Conservation (phyloP, 2,329 filamentous ascomycete species). For the Parafenestella ontariensis region DNA sequence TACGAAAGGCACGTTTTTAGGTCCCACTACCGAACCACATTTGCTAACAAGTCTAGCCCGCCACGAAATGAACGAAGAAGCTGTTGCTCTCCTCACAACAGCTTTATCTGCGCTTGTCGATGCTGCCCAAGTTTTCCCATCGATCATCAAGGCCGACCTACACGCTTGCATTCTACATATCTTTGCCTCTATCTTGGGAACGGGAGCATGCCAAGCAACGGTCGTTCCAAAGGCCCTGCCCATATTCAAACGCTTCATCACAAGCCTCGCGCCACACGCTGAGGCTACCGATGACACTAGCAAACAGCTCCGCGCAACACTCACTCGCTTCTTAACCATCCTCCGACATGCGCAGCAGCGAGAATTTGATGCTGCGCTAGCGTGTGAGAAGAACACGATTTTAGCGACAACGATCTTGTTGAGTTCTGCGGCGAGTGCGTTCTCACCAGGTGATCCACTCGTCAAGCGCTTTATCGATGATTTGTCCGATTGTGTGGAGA, state of each 20-base stretch:
- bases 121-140: conserved; percentile 92
- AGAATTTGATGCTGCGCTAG: conserved; percentile 76
- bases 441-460: conserved; percentile 77
- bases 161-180: conserved; percentile 98
- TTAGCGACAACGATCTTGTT: conserved; percentile 88
- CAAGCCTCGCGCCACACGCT: conserved; percentile 66
- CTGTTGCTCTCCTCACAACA: conserved; percentile 77
- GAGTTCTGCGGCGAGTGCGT: conserved; percentile 76
- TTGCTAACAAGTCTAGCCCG: conserved; percentile 62
- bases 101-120: conserved; percentile 90
- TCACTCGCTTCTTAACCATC: conserved; percentile 83
- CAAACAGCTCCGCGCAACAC: conserved; percentile 78
- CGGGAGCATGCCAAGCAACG: conserved; percentile 82
- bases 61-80: conserved; percentile 85
- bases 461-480: conserved; percentile 79
- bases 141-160: conserved; percentile 94
- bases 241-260: conserved; percentile 89
- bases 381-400: conserved; percentile 92
- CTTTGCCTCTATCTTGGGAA: conserved; percentile 90
- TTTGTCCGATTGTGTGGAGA: conserved; percentile 81
- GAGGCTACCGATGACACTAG: conserved; percentile 61
- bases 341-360: conserved; percentile 77
- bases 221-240: conserved; percentile 90
- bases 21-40: not conserved
- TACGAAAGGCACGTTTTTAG: conserved; percentile 33